Base-by-base conservation (phyloP, 2,329 filamentous ascomycete species). In the Cryphonectria naterciae region DNA sequence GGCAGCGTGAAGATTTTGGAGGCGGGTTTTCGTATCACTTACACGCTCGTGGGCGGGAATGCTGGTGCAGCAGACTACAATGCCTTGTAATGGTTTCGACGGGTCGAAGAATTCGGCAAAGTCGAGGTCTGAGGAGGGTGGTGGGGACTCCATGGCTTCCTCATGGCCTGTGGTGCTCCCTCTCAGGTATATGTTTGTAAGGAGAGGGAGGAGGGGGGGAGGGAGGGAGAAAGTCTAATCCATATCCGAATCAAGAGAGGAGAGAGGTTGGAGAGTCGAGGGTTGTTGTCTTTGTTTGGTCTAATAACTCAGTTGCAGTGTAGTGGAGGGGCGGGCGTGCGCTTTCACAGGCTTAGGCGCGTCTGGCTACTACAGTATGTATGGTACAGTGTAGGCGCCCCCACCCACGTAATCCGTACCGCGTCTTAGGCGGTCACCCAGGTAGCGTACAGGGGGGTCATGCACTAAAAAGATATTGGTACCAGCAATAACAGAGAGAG, bases 31-130 rank as follows among this genome's bases (percentile, higher is more conserved):
- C 8, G 68, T 32, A 52, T 68, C 52, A 83, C 87, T 76, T 84
- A 95, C 94, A 80, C 93, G 89, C 78, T 92, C 86, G 77, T 97
- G 93, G 70, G 92, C 89, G 68, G 91, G 86, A 75, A 97, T 91
- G 76, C 92, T 94, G 66, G 94, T 97, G 82, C 93, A 97, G 85
- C 94, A 97, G 75, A 97, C 86, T 73, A 96, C 88, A 68, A 93
- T 87, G 75, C 92, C 92, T 74, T 85, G 84, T 75, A 95, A 87
- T 67, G 92, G 91, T 74, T 85, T 84, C 65, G 90, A 85, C 72
- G 86, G 83, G 80, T 91, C 89, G 81, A 87, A 78, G 22, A 77
- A 75, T 67, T 77, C 73, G 17, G 76, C 73, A 37, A 65, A 65
- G 70, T 73, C 75, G 54, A 69, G 65, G 66, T 75, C 76, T 41